Base-by-base conservation (phyloP, 441 rosid species). In the Biscutella auriculata region DNA sequence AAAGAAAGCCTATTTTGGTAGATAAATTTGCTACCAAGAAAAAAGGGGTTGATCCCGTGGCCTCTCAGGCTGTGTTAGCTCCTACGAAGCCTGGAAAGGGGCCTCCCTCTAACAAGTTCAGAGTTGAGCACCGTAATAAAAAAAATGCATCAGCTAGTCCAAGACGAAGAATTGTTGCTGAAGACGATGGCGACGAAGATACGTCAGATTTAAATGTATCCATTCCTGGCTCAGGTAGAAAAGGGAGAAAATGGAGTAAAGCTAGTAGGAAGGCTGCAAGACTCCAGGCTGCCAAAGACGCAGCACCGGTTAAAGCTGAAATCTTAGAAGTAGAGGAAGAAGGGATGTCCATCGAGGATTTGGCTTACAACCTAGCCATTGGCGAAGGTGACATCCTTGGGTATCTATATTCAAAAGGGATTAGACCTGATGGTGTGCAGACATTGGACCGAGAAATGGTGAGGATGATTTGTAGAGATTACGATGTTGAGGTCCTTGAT, bases 171-270 rank as follows among this genome's bases (percentile, higher is more conserved):
- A 60, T 80, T 17, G 71, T 71, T 58, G 71, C 81, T 46, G 75
- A 80, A 49, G 86, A 79, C 27, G 67, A 68, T 9, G 71, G 66
- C 5, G 96, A 88, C 58, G 98, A 88, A 60, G 95, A 80, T 57
- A 50, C 87, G n/a, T 81, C 85, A 17, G 83, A 82, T 17, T 61
- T 81, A 34, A 80, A 78, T 55, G 23, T 19, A 2, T 19, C 23
- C 39, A 78, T 82, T 69, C 83, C 83, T 50, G 86, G 89, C 49
- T 73, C 88, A 25, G 82, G 77, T 6, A 82, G 92, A 67, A 93
- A 82, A 77, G 95, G 96, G 73, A 81, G 98, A 76, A 88, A 88
- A 74, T 87, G 95, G 98, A 93, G 77, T 76, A 93, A 88, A 79
- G 98, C 98, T 42, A 83, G 90, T 66, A 71, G 98, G 74, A 93